Conservation (phyloP, 1,284 basidiomycete species). For the Rhodotorula sp. region DNA sequence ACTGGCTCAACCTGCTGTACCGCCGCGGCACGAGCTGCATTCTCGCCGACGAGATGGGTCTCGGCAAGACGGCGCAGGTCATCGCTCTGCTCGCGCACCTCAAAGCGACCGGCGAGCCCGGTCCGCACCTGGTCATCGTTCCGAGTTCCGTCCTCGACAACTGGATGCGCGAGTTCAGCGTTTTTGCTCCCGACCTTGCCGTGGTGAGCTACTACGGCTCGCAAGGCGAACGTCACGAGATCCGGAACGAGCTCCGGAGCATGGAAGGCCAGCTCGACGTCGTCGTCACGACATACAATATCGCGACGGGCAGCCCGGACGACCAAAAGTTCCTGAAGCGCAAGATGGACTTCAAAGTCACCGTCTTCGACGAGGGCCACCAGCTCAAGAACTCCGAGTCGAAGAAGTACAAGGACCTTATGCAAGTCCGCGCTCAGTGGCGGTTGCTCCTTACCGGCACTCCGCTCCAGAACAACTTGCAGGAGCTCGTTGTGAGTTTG, state of each 20-base stretch:
- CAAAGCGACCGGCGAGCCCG: constrained; percentile 69
- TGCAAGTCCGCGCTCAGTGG: constrained; percentile 84
- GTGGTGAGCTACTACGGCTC: constrained; percentile 90
- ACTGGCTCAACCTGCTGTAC: constrained; percentile 91
- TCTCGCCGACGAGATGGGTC: constrained; percentile 97
- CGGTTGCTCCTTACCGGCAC: constrained; percentile 91
- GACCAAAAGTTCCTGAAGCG: constrained; percentile 87
- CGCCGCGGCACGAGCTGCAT: constrained; percentile 82
- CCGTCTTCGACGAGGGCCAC: constrained; percentile 95
- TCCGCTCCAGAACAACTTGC: constrained; percentile 76
- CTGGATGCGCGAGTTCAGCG: constrained; percentile 93
- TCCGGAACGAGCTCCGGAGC: constrained; percentile 64
- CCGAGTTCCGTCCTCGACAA: constrained; percentile 97
- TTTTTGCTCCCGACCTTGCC: constrained; percentile 79
- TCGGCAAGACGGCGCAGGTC: constrained; percentile 98
- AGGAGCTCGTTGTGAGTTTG: constrained; percentile 84
- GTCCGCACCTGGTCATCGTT: constrained; percentile 91
- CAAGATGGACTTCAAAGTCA: constrained; percentile 84
- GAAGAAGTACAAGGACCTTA: constrained; percentile 84
- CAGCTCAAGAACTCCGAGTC: constrained; percentile 96
- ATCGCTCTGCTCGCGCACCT: constrained; percentile 92
- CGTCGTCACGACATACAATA: constrained; percentile 91
- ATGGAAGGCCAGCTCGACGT: constrained; percentile 76
- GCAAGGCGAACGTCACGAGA: constrained; percentile 77
- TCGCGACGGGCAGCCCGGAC: constrained; percentile 79